These are phyloP conservation scores for Candida arabinofermentans DNA, from an alignment of 805 yeast species.

Conservation along the genomic window DNA sequence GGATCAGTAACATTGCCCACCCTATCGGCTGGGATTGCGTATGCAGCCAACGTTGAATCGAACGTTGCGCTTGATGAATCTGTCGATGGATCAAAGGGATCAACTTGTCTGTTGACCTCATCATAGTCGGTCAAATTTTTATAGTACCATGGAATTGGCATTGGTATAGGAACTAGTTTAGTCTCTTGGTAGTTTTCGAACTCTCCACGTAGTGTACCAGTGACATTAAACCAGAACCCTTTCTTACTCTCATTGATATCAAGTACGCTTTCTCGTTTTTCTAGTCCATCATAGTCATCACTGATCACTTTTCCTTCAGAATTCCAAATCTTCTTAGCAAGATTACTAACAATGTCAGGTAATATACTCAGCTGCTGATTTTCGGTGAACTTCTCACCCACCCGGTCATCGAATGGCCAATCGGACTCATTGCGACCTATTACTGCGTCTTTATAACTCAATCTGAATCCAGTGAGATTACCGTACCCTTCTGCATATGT, in stretches of 20 bases:
- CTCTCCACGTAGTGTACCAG: slow-evolving; percentile 44
- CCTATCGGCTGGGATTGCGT: slow-evolving; percentile 6
- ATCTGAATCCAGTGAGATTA: slow-evolving; percentile 66
- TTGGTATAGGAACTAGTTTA: slow-evolving; percentile 18
- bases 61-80: slow-evolving; percentile 14
- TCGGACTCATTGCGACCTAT: slow-evolving; percentile 42
- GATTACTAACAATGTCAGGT: slow-evolving; percentile 51
- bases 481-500: slow-evolving; percentile 55
- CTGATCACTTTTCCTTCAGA: slow-evolving; percentile 26
- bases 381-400: slow-evolving; percentile 38
- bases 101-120: slow-evolving; percentile 11
- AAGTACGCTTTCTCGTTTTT: background rate
- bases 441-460: slow-evolving; percentile 58
- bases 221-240: slow-evolving; percentile 37
- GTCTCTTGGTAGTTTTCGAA: slow-evolving; percentile 25
- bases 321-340: slow-evolving; percentile 54
- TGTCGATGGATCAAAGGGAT: slow-evolving; percentile 11
- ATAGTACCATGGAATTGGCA: slow-evolving; percentile 31
- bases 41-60: slow-evolving; percentile 5
- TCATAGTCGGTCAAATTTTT: slow-evolving; percentile 19
- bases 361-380: slow-evolving; percentile 51
- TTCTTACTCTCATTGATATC: slow-evolving; percentile 14
- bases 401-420: slow-evolving; percentile 49
- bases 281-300: slow-evolving; percentile 4
- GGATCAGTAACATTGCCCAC: slow-evolving; percentile 27